Evolutionary conservation across 2,329 filamentous ascomycete species (phyloP).

Genomic region (Calonectria multiphialidica): DNA sequence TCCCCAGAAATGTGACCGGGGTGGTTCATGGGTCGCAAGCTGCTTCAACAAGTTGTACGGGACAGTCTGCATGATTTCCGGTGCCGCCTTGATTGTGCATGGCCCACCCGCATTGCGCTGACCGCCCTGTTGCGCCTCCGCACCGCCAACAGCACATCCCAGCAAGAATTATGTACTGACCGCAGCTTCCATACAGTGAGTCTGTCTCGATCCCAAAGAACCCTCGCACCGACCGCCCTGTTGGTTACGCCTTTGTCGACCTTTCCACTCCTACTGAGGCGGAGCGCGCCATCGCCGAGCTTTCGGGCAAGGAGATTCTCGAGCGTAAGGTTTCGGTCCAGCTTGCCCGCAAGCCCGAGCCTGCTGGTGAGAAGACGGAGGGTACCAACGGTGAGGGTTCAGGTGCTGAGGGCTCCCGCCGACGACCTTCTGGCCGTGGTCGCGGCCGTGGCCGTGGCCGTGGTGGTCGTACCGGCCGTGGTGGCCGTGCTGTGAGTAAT

Average conservation of each 20-base stretch:
- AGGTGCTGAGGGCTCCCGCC: constrained; percentile 75
- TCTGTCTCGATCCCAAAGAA: constrained; percentile 99
- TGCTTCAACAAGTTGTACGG: neutral
- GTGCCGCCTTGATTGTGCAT: neutral
- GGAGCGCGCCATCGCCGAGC: constrained; percentile 92
- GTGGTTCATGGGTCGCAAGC: neutral
- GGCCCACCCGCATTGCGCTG: neutral
- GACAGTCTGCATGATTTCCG: neutral
- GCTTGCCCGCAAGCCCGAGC: constrained; percentile 96
- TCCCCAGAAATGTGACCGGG: neutral
- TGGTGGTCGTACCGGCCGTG: constrained; percentile 73
- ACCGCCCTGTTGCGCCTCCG: neutral
- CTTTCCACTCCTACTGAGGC: constrained; percentile 95
- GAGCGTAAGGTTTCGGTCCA: constrained; percentile 99
- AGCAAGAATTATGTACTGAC: constrained; percentile 42
- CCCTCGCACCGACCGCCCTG: constrained; percentile 96
- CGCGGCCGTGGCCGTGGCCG: constrained; percentile 79
- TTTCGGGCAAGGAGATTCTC: constrained; percentile 97
- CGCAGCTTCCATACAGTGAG: constrained; percentile 72
- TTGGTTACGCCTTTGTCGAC: constrained; percentile 99
- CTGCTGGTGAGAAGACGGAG: constrained; percentile 81
- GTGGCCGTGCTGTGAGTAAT: constrained; percentile 58
- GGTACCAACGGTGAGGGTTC: constrained; percentile 81
- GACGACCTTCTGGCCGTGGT: constrained; percentile 72
- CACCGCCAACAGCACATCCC: neutral